Conservation (phyloP, 2,329 filamentous ascomycete species). For the Penicillium nordicum region DNA sequence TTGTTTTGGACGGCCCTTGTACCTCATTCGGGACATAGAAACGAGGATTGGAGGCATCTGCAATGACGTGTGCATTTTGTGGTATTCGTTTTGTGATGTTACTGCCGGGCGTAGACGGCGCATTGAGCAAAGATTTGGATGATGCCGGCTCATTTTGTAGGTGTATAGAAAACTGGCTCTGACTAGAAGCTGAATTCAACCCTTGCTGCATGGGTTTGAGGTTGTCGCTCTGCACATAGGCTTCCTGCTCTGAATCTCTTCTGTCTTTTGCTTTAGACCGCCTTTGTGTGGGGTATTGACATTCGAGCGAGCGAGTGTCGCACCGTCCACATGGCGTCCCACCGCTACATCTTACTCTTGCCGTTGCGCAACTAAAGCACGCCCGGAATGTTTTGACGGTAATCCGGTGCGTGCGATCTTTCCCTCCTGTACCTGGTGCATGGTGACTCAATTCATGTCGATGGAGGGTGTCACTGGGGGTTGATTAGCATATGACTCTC, state of each 20-base stretch:
- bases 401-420: slow-evolving; percentile 39
- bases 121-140: neutral
- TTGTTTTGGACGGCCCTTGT: slow-evolving; percentile 3
- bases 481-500: neutral
- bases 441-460: slow-evolving; percentile 41
- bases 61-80: neutral
- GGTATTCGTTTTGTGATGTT: neutral
- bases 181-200: neutral
- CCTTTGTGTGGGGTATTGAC: slow-evolving; percentile 40
- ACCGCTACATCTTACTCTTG: slow-evolving; percentile 41
- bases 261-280: slow-evolving; percentile 33
- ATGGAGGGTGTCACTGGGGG: slow-evolving; percentile 38
- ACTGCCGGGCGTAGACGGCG: neutral
- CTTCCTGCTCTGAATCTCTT: slow-evolving; percentile 13
- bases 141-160: neutral
- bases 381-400: slow-evolving; percentile 44
- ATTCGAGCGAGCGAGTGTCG: slow-evolving; percentile 36
- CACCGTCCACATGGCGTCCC: slow-evolving; percentile 38
- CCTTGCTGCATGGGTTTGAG: neutral
- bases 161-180: slow-evolving; percentile 9
- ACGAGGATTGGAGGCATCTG: slow-evolving; percentile 1
- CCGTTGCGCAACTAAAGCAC: slow-evolving; percentile 40
- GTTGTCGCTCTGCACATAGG: slow-evolving; percentile 8
- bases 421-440: slow-evolving; percentile 32
- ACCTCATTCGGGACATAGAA: slow-evolving; percentile 9